Evolutionary conservation across 2,329 filamentous ascomycete genomes (phyloP).

Genomic region (Diaporthe citrichinensis): DNA sequence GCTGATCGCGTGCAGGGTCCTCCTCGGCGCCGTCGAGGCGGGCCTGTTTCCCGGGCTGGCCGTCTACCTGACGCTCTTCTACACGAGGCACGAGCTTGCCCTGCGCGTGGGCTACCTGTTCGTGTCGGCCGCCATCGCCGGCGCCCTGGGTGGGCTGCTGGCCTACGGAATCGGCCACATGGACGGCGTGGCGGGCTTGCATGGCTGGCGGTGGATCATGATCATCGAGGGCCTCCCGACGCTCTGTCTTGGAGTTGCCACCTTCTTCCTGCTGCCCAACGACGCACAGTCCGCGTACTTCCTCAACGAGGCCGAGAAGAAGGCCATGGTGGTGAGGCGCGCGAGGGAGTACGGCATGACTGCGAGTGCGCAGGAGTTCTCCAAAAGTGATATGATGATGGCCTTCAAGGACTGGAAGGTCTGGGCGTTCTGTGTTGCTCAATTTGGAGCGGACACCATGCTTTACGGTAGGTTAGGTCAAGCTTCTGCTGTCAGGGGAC

Average conservation of each 20-base stretch:
- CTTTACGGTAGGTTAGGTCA: conserved; percentile 68
- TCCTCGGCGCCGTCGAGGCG: conserved; percentile 78
- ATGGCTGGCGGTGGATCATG: conserved; percentile 82
- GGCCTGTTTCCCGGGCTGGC: conserved; percentile 79
- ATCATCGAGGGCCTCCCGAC: conserved; percentile 65
- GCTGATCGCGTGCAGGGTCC: conserved; percentile 76
- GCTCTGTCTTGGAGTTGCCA: conserved; percentile 67
- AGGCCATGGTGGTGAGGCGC: conserved; percentile 59
- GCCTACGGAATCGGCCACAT: conserved; percentile 82
- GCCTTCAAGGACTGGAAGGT: conserved; percentile 84
- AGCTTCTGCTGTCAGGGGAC: neutral
- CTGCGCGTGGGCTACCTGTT: conserved; percentile 82
- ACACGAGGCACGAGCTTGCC: conserved; percentile 80
- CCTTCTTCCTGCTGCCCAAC: conserved; percentile 73
- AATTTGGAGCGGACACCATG: conserved; percentile 83
- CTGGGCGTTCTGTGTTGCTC: conserved; percentile 76
- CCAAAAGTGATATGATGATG: conserved; percentile 73
- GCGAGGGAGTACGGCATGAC: conserved; percentile 63
- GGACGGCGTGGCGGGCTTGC: conserved; percentile 74
- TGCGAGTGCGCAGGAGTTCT: conserved; percentile 60
- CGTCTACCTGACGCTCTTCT: conserved; percentile 82
- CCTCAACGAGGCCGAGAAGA: conserved; percentile 69
- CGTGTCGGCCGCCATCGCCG: conserved; percentile 78
- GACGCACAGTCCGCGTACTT: conserved; percentile 73
- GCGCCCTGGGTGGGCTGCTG: conserved; percentile 79